These are phyloP conservation scores for Alternaria triticimaculans DNA, from an alignment of 2,329 filamentous ascomycete species.

Conservation along the genomic window DNA sequence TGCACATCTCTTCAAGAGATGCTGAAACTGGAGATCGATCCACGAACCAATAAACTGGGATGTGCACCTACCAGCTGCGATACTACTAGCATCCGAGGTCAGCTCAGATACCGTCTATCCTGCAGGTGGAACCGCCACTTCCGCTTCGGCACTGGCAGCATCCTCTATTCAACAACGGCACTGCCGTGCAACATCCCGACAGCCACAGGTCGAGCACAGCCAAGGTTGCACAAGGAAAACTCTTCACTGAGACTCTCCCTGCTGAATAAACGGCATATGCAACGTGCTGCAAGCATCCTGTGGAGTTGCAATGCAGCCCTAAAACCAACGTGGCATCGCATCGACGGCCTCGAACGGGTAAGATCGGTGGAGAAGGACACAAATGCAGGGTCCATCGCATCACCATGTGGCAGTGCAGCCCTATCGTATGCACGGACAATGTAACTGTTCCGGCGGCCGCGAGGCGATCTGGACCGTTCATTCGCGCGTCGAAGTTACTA, in stretches of 20 bases:
- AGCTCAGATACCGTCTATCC: conserved; percentile 3
- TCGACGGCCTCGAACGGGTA: conserved; percentile 10
- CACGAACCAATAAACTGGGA: conserved; percentile 13
- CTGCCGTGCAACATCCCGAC: conserved; percentile 1
- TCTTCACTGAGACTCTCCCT: conserved; percentile 14
- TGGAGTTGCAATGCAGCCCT: conserved; percentile 6
- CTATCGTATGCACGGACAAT: conserved; percentile 22
- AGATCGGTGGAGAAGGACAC: conserved; percentile 5
- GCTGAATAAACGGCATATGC: conserved; percentile 13
- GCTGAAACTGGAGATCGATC: conserved; percentile 18
- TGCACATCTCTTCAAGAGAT: conserved; percentile 3
- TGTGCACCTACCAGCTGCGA: conserved; percentile 1
- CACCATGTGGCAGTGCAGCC: conserved; percentile 28
- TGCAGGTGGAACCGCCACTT: conserved; percentile 12
- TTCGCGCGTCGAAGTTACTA: conserved; percentile 23
- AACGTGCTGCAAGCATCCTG: conserved; percentile 14
- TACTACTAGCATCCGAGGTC: not conserved
- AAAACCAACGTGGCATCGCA: conserved; percentile 22
- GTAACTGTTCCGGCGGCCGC: conserved; percentile 23
- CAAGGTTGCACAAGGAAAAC: conserved; percentile 12
- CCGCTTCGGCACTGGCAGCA: conserved; percentile 4
- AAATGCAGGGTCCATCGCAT: conserved; percentile 20
- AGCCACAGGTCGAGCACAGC: not conserved
- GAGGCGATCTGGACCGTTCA: conserved; percentile 17
- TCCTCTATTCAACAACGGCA: not conserved